Evolutionary conservation across 768 basidiomycete genomes (phyloP).

Genomic region (Holtermannia corniformis): DNA sequence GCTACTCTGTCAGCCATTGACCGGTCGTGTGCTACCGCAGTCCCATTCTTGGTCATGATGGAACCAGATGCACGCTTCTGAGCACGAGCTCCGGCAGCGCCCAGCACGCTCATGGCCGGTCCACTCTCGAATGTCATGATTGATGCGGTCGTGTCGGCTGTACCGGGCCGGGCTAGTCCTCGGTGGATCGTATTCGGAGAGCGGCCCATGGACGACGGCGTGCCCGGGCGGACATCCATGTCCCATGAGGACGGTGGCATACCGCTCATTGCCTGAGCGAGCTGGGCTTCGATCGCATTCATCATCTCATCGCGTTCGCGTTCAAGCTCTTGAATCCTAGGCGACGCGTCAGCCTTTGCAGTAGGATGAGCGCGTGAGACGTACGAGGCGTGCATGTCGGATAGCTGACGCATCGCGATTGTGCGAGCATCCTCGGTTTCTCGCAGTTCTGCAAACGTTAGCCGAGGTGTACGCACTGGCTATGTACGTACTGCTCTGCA

Average conservation of each 20-base stretch:
- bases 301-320: slow-evolving; percentile 37
- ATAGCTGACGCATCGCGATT: slow-evolving; percentile 69
- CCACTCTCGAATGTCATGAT: not conserved
- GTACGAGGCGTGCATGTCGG: slow-evolving; percentile 75
- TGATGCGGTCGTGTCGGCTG: not conserved
- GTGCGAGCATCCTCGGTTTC: slow-evolving; percentile 75
- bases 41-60: slow-evolving; percentile 4
- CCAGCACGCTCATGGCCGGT: slow-evolving; percentile 22
- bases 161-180: slow-evolving; percentile 1
- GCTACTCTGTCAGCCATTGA: slow-evolving; percentile 82
- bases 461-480: not conserved
- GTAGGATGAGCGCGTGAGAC: slow-evolving; percentile 37
- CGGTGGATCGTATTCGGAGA: not conserved
- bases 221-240: slow-evolving; percentile 4
- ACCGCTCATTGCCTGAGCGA: slow-evolving; percentile 24
- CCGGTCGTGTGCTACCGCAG: slow-evolving; percentile 57
- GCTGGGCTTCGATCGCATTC: slow-evolving; percentile 29
- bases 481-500: slow-evolving; percentile 5
- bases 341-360: not conserved
- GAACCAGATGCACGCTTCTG: not conserved
- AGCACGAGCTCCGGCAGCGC: not conserved
- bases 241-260: slow-evolving; percentile 1
- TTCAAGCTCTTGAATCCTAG: slow-evolving; percentile 36
- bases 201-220: slow-evolving; percentile 2
- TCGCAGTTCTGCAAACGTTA: slow-evolving; percentile 64